Evolutionary conservation across 768 basidiomycete genomes (phyloP).

Genomic region (Lyophyllum semitale): DNA sequence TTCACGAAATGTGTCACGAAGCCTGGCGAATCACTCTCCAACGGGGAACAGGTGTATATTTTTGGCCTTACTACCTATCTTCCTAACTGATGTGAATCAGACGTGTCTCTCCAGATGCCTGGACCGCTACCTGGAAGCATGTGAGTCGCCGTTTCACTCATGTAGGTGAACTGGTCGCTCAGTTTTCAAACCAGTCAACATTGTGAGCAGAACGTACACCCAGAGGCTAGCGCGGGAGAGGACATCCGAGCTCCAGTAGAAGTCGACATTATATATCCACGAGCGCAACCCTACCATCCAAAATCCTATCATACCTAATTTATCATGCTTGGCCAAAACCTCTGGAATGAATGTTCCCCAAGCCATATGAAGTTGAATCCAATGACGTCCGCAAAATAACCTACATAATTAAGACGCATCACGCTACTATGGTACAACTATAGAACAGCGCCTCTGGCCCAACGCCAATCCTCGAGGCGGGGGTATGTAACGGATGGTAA

Average conservation of each 20-base stretch:
- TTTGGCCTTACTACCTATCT: background rate
- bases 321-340: background rate
- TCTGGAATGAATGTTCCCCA: background rate
- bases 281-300: background rate
- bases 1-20: constrained; percentile 77
- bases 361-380: constrained; percentile 4
- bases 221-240: constrained; percentile 54
- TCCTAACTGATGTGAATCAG: constrained; percentile 36
- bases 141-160: constrained; percentile 46
- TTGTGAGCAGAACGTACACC: constrained; percentile 72
- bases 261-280: too few relatives aligned
- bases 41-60: constrained; percentile 66
- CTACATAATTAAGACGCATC: constrained; percentile 10
- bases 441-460: constrained; percentile 10
- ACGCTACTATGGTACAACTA: constrained; percentile 17
- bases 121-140: constrained; percentile 84
- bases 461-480: background rate
- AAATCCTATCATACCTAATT: background rate
- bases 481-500: constrained; percentile 9
- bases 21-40: constrained; percentile 67
- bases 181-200: constrained; percentile 59
- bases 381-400: background rate
- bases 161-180: background rate
- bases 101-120: constrained; percentile 76
- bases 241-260: constrained; percentile 11